These are phyloP conservation scores for Lipomyces starkeyi DNA, from an alignment of 805 yeast species.

Conservation along the genomic window DNA sequence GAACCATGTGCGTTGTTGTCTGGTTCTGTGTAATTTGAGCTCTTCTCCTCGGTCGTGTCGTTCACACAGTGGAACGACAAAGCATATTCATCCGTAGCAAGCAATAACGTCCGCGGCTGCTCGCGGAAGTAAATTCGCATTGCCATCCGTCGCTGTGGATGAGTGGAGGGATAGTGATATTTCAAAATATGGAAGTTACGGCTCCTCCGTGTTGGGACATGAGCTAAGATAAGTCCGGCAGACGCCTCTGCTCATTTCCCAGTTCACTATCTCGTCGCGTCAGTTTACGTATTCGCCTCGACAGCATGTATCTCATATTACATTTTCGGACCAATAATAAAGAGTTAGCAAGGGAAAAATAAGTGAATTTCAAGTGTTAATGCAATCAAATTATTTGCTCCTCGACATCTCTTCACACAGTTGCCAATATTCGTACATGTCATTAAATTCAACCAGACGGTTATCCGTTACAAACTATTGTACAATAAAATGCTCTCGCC, in stretches of 20 bases:
- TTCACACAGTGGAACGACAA: constrained; percentile 55
- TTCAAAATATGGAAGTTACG: neutral
- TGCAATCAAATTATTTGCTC: neutral
- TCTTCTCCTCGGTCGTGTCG: constrained; percentile 21
- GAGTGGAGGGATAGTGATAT: neutral
- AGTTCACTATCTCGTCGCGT: neutral
- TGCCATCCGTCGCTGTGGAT: constrained; percentile 4
- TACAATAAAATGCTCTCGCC: neutral
- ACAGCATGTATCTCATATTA: neutral
- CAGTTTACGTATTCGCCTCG: neutral
- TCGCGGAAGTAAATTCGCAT: constrained; percentile 71
- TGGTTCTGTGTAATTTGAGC: neutral
- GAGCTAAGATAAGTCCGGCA: neutral
- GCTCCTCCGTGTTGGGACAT: neutral
- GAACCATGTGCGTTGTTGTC: neutral
- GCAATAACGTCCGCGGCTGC: constrained; percentile 71
- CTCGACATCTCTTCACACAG: neutral
- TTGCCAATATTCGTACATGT: neutral
- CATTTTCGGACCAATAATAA: neutral
- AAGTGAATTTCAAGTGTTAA: neutral
- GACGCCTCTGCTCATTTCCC: neutral
- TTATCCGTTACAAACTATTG: neutral
- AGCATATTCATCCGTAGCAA: constrained; percentile 65
- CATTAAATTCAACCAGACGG: neutral
- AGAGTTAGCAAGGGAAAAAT: neutral